Evolutionary conservation across 179 eudicot genomes (phyloP).

Genomic region (Silene coronaria): DNA sequence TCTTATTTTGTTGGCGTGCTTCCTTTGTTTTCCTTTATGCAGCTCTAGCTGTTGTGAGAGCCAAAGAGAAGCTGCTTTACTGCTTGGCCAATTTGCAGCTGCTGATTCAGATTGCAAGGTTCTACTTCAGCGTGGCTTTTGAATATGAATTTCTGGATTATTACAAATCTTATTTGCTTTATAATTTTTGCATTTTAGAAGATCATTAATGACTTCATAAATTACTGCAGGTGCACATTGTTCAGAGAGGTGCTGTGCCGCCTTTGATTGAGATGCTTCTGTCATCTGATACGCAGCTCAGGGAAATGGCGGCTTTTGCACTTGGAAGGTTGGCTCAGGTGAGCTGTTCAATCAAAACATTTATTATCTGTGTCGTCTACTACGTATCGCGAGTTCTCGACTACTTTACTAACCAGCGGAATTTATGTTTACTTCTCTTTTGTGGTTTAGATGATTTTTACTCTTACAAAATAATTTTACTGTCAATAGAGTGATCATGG

Average conservation of each 20-base stretch:
- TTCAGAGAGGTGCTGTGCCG: slow-evolving; percentile 88
- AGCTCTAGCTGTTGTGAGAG: slow-evolving; percentile 87
- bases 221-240: slow-evolving; percentile 68
- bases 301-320: slow-evolving; percentile 94
- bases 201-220: neutral
- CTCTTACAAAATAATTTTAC: neutral
- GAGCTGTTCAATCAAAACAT: neutral
- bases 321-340: slow-evolving; percentile 95
- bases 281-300: slow-evolving; percentile 63
- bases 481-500: neutral
- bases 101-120: slow-evolving; percentile 99
- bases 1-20: neutral
- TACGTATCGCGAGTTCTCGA: neutral
- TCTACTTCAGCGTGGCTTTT: neutral
- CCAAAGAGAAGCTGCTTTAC: slow-evolving; percentile 93
- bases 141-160: neutral
- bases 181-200: neutral
- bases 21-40: slow-evolving; percentile 9
- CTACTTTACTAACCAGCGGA: neutral
- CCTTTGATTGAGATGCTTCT: slow-evolving; percentile 90
- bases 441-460: neutral
- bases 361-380: neutral
- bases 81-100: slow-evolving; percentile 96
- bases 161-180: neutral
- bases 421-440: neutral